Evolutionary conservation across 108 stramenopile species (phyloP), one percentile per base, ranked within the genome.

Genomic region (Mayamaea pseudoterrestris): DNA sequence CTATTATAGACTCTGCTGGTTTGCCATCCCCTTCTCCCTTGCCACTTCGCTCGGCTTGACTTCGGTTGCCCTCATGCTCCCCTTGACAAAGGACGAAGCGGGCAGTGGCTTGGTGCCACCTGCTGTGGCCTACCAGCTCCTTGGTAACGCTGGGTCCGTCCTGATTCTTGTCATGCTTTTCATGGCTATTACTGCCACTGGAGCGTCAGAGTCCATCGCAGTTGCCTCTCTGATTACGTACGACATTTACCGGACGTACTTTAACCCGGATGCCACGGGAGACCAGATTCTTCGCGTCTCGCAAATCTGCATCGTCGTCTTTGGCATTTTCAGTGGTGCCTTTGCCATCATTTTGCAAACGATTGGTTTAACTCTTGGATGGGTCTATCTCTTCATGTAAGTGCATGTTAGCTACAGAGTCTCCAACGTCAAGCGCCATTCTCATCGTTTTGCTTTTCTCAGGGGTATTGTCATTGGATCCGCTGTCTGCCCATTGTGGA

Each of bases 131-230:
- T 55, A 60, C 6, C 62, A 84, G 44, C 50, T 94, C 27, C 45
- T 91, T 24, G 93, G 93, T 26, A 39, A 76, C 42, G 67, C 77
- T 27, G 93, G 93, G 29, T 50, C 77, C 6, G 71, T 62, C 29
- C 55, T 83, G 20, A 77, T 94, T 44, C 57, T 87, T 30, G 63
- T 90, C 67, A 94, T 94, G 93, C 76, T 94, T 46, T 94, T 91
- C 75, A 94, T 94, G 93, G 93, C 93, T 18, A 87, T 94, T 55
- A 81, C 86, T 53, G 89, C 93, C 18, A 89, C 87, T 16, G 93
- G 93, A 30, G 80, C 82, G 32, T 84, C 87, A 14, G 93, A 94
- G 63, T 72, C 80, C 26, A 94, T 94, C 52, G 93, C 93, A 42
- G 93, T 94, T 1, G 80, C 85, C 1, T 91, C 90, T 12, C 61